A percentile compares a stretch with the other conserved stretches of the same genome.
These are phyloP conservation scores for Calonectria leucothoes DNA, from an alignment of 2,329 filamentous ascomycete genomes.

Conservation along the genomic window DNA sequence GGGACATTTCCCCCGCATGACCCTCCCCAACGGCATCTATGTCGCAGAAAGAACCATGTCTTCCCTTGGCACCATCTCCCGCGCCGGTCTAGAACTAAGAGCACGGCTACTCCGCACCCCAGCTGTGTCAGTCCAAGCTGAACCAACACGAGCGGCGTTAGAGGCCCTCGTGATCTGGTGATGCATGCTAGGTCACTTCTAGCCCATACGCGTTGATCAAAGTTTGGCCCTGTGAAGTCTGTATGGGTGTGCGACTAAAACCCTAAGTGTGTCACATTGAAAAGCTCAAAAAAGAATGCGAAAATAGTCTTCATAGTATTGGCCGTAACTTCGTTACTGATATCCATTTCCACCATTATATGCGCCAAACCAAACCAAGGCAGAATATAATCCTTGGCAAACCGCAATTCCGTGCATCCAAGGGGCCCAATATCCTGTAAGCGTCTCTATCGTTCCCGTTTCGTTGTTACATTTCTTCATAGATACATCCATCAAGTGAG, in stretches of 20 bases:
- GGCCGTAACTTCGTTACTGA: slow-evolving; percentile 18
- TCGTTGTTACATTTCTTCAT: slow-evolving; percentile 11
- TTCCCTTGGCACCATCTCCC: background rate
- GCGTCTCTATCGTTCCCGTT: slow-evolving; percentile 11
- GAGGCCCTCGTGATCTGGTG: slow-evolving; percentile 5
- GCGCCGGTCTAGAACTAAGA: background rate
- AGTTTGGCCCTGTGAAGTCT: background rate
- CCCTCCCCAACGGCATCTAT: background rate
- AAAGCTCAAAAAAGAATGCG: background rate
- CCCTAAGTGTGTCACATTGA: background rate
- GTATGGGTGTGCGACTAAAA: background rate
- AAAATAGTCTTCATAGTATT: background rate
- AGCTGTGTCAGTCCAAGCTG: slow-evolving; percentile 7
- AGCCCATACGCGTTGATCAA: background rate
- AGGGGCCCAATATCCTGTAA: slow-evolving; percentile 1
- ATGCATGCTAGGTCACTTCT: background rate
- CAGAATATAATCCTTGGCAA: background rate
- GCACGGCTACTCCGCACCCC: background rate
- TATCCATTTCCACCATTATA: slow-evolving; percentile 15
- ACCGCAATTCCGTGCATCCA: background rate
- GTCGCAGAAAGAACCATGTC: background rate
- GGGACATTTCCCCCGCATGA: background rate
- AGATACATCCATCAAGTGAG: slow-evolving; percentile 11
- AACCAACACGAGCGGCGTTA: background rate
- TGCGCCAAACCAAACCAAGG: slow-evolving; percentile 12